Evolutionary conservation across 169 alveolate genomes (phyloP).

Genomic region (Neospora caninum): DNA sequence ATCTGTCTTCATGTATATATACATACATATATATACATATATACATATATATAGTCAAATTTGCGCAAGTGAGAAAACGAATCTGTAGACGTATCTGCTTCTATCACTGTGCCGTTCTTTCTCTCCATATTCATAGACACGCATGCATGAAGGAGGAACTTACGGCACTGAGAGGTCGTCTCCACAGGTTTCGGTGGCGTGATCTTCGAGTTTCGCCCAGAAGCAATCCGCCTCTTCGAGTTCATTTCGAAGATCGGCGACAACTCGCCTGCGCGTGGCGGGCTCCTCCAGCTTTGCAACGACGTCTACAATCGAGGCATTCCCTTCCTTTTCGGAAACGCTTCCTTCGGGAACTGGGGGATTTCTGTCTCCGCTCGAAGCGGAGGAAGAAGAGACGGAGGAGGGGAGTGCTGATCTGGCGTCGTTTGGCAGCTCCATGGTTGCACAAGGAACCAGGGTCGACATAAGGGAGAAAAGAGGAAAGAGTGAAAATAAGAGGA

Average conservation of each 20-base stretch:
- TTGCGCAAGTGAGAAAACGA: too few species aligned
- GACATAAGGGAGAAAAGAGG: too few species aligned
- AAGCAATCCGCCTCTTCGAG: not conserved
- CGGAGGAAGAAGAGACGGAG: too few species aligned
- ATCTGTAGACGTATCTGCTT: too few species aligned
- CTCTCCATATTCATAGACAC: not conserved
- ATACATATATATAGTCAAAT: not conserved
- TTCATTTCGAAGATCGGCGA: not conserved
- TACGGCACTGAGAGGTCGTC: not conserved
- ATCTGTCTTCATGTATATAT: not conserved
- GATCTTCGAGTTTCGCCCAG: not conserved
- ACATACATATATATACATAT: not conserved
- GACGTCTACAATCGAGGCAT: not conserved
- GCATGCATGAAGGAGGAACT: not conserved
- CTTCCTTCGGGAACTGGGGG: too few species aligned
- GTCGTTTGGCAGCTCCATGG: too few species aligned
- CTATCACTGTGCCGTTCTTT: not conserved
- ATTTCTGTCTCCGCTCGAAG: too few species aligned
- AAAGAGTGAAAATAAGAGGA: too few species aligned
- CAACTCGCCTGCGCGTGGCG: not conserved
- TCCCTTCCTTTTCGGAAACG: not conserved
- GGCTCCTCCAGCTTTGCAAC: not conserved
- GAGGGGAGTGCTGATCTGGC: too few species aligned
- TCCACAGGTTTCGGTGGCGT: constrained; percentile 18
- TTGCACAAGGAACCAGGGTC: too few species aligned